phyloP scores from a whole-genome alignment of 2,329 filamentous ascomycete genomes.

The Phaeoacremonium minimum region DNA sequence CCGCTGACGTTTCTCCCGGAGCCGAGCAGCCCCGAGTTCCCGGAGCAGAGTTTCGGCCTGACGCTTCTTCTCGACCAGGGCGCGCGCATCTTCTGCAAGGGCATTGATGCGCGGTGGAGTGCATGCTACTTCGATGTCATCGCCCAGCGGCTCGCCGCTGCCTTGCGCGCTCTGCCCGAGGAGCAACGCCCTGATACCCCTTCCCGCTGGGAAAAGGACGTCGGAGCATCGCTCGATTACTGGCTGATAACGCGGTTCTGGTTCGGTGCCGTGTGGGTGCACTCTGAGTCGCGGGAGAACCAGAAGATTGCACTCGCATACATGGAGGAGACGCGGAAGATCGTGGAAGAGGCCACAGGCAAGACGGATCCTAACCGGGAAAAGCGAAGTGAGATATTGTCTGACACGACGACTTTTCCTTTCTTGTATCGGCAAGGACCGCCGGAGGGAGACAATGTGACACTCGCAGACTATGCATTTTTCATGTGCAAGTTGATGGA shows the following conservation, averaged over 20 bases:
- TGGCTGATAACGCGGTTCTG: slow-evolving; percentile 18
- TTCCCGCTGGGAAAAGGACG: slow-evolving; percentile 13
- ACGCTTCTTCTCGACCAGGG: slow-evolving; percentile 20
- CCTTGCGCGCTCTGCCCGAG: slow-evolving; percentile 9
- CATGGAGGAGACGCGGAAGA: slow-evolving; percentile 15
- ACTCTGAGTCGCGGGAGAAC: slow-evolving; percentile 13
- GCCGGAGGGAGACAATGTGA: no score
- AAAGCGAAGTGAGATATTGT: slow-evolving; percentile 4
- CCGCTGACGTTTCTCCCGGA: slow-evolving; percentile 16
- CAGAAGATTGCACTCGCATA: slow-evolving; percentile 11
- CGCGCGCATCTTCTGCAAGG: slow-evolving; percentile 15
- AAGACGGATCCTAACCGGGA: slow-evolving; percentile 14
- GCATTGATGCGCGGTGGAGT: slow-evolving; percentile 18
- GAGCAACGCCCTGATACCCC: slow-evolving; percentile 12
- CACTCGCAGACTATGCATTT: slow-evolving; percentile 7
- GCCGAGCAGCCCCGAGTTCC: slow-evolving; percentile 14
- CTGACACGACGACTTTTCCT: slow-evolving; percentile 1
- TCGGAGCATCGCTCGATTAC: slow-evolving; percentile 15
- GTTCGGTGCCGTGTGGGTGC: slow-evolving; percentile 18
- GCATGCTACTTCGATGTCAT: slow-evolving; percentile 18
- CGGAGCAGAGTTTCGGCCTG: slow-evolving; percentile 18
- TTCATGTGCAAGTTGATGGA: slow-evolving; percentile 20
- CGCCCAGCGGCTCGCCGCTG: slow-evolving; percentile 10
- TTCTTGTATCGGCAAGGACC: no score
- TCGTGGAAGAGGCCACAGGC: slow-evolving; percentile 14